A percentile compares a stretch with the other conserved stretches of the same genome.
Evolutionary conservation across 805 yeast genomes (phyloP).

Genomic region (Wickerhamiella occidentalis): DNA sequence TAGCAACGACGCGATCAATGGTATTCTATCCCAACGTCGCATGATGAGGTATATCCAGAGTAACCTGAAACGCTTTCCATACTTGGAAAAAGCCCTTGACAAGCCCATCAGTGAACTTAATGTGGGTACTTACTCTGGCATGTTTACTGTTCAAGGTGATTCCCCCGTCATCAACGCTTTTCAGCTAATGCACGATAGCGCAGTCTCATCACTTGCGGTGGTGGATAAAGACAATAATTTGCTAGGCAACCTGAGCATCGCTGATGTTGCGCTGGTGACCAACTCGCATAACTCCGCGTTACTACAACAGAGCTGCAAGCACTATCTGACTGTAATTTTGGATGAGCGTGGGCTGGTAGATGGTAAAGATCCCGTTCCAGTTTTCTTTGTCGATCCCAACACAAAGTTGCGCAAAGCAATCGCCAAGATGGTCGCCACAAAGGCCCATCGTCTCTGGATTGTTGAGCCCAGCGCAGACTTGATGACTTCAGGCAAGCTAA

Average conservation of each 20-base stretch:
- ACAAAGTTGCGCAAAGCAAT: slow-evolving; percentile 78
- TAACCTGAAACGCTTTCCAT: slow-evolving; percentile 74
- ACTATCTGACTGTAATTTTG: slow-evolving; percentile 75
- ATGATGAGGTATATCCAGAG: slow-evolving; percentile 80
- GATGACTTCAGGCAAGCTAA: slow-evolving; percentile 51
- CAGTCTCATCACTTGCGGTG: slow-evolving; percentile 85
- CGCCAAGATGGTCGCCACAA: slow-evolving; percentile 92
- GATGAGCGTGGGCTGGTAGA: slow-evolving; percentile 82
- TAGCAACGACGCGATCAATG: slow-evolving; percentile 46
- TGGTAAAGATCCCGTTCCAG: slow-evolving; percentile 94
- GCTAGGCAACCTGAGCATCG: slow-evolving; percentile 86
- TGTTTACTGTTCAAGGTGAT: slow-evolving; percentile 76
- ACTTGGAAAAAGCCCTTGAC: slow-evolving; percentile 56
- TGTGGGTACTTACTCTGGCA: slow-evolving; percentile 56
- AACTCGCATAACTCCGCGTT: slow-evolving; percentile 76
- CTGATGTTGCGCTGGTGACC: slow-evolving; percentile 82
- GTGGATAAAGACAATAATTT: slow-evolving; percentile 65
- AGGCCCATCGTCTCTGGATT: slow-evolving; percentile 59
- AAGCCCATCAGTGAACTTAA: slow-evolving; percentile 56
- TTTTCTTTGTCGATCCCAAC: slow-evolving; percentile 75
- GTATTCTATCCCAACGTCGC: slow-evolving; percentile 84
- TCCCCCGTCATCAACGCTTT: slow-evolving; percentile 79
- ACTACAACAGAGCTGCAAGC: slow-evolving; percentile 70
- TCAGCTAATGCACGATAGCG: slow-evolving; percentile 66
- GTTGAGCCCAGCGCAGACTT: slow-evolving; percentile 27